Percentiles rank a stretch among this genome's conserved stretches.
Conservation (phyloP, 306 rosid genomes). For the Quercus parvula region DNA sequence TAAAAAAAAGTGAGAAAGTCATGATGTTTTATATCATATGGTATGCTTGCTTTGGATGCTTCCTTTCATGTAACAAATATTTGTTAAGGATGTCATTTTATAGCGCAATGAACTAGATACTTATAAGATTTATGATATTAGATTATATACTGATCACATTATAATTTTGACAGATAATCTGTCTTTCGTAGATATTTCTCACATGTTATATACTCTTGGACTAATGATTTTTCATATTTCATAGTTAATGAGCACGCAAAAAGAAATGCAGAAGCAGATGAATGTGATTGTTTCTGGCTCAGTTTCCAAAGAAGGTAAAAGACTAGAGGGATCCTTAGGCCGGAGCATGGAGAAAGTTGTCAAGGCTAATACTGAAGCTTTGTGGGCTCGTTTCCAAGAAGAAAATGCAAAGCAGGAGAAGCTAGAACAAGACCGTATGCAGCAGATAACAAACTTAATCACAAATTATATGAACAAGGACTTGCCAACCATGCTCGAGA, state of each 20-base stretch:
- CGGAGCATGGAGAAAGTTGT: constrained; percentile 55
- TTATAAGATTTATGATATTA: constrained; percentile 1
- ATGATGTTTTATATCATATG: not conserved
- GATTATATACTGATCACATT: not conserved
- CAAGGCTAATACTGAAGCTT: constrained; percentile 58
- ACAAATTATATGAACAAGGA: constrained; percentile 57
- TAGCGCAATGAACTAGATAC: constrained; percentile 3
- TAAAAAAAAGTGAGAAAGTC: not conserved
- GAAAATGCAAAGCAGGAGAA: constrained; percentile 66
- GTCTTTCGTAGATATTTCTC: not conserved
- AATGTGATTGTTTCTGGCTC: constrained; percentile 50
- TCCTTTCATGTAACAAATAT: not conserved
- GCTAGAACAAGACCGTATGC: constrained; percentile 52
- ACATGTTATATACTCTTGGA: constrained; percentile 1
- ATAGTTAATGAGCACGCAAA: constrained; percentile 59
- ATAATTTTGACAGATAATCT: not conserved
- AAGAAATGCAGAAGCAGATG: constrained; percentile 75
- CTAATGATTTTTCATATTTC: constrained; percentile 18
- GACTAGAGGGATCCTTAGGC: constrained; percentile 64
- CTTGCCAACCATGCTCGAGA: constrained; percentile 51
- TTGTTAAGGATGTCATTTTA: constrained; percentile 5
- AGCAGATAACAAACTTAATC: constrained; percentile 54
- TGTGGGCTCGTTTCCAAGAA: constrained; percentile 65
- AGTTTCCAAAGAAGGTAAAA: constrained; percentile 60
- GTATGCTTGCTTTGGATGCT: not conserved